These are phyloP conservation scores for bread wheat (Triticum aestivum) DNA, from an alignment of 176 grass and related monocot species.

Conservation along the genomic window DNA sequence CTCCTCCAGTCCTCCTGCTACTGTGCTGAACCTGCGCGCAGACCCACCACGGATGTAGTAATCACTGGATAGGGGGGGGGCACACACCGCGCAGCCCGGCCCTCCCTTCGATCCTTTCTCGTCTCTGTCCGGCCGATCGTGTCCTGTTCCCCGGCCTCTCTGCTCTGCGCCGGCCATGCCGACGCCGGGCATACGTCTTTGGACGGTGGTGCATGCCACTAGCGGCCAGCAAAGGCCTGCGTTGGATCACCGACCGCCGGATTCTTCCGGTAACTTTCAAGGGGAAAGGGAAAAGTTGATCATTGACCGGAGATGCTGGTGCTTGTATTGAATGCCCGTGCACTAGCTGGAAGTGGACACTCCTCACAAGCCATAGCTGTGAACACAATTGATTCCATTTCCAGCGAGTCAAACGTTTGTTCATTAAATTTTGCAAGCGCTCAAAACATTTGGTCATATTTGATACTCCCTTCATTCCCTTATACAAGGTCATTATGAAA, in stretches of 20 bases:
- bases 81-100: neutral
- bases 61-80: neutral
- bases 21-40: too few species aligned
- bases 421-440: too few species aligned
- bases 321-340: neutral
- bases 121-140: neutral
- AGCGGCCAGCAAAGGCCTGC: neutral
- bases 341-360: neutral
- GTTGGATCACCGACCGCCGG: neutral
- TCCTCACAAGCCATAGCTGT: neutral
- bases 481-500: too few species aligned
- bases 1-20: too few species aligned
- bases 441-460: too few species aligned
- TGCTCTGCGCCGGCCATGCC: neutral
- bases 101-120: neutral
- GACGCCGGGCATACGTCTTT: conserved; percentile 4
- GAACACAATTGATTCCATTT: neutral
- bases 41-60: neutral
- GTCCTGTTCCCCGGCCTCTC: neutral
- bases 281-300: neutral
- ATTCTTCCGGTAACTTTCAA: neutral
- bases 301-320: neutral
- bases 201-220: neutral
- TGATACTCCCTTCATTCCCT: too few species aligned
- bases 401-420: neutral